Conservation (phyloP, 768 basidiomycete genomes). For the Mycena belliarum region DNA sequence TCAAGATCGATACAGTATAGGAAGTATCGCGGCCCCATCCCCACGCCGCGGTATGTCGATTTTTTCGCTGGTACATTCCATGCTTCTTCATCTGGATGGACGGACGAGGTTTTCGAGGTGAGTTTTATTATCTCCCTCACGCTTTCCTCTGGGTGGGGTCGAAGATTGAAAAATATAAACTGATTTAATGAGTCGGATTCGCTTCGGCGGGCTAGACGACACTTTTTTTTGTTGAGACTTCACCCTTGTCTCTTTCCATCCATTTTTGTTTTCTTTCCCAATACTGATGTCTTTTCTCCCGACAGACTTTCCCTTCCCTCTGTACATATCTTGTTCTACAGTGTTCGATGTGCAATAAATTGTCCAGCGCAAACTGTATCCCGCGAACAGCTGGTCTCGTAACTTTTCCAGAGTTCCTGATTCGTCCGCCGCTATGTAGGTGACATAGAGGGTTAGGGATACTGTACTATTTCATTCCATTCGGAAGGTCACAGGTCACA, state of each 20-base stretch:
- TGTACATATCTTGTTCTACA: no score
- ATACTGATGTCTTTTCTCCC: no score
- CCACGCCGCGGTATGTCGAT: slow-evolving; percentile 49
- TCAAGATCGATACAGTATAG: slow-evolving; percentile 48
- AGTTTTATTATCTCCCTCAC: background rate
- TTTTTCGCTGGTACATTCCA: slow-evolving; percentile 40
- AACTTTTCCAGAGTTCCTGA: no score
- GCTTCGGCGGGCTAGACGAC: slow-evolving; percentile 38
- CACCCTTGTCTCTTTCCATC: slow-evolving; percentile 7
- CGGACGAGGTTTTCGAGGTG: background rate
- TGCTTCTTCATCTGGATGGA: background rate
- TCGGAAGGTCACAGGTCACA: no score
- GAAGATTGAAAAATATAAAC: slow-evolving; percentile 44
- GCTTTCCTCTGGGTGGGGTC: slow-evolving; percentile 20
- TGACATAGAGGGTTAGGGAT: no score
- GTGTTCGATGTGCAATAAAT: no score
- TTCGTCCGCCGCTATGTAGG: no score
- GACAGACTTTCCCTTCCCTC: no score
- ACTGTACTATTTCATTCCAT: no score
- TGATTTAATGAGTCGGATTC: slow-evolving; percentile 55
- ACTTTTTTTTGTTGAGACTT: slow-evolving; percentile 37
- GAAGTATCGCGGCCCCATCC: slow-evolving; percentile 44
- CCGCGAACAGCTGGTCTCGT: no score
- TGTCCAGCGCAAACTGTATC: no score
- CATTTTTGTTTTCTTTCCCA: no score